Base-by-base conservation (phyloP, 208 protist species). In the Balamuthia mandrillaris region DNA sequence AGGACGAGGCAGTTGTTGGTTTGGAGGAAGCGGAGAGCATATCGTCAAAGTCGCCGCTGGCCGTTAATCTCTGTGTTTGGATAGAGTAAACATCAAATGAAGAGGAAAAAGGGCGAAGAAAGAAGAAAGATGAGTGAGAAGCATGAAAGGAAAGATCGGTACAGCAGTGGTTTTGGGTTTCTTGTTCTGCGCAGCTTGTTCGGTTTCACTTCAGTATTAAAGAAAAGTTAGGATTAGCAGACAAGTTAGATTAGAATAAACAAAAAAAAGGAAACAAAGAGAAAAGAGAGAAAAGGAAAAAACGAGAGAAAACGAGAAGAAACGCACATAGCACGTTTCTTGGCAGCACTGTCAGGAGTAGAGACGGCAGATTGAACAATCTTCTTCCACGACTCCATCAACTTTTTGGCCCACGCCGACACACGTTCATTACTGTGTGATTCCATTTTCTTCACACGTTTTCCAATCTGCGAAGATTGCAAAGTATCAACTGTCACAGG, bases 321-420 rank as follows among this genome's bases (percentile, higher is more conserved):
- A n/a, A n/a, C n/a, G n/a, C n/a, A n/a, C n/a, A n/a, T n/a, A n/a
- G n/a, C n/a, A n/a, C n/a, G n/a, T n/a, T n/a, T n/a, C n/a, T n/a
- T n/a, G n/a, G 12, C 7, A 29, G 56, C 16, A 21, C 35, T 12
- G 14, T 12, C 27, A 7, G 21, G 9, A 42, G 3, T 29, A 39
- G 60, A 21, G 35, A 2, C n/a, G n/a, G 21, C 4, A 21, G 14
- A 54, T 21, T 24, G 18, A 18, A 54, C 16, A 33, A 29, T 10
- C 18, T 56, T 45, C 66, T 77, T 77, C 66, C 66, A 77, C 42
- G 42, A 56, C 29, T 77, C 54, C 66, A 77, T 77, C 24, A 77
- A 56, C n/a, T 45, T n/a, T n/a, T 24, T 45, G 37, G 66, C 66
- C 66, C 66, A 77, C 66, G 47, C 54, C 44, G 47, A 56, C 44